These are phyloP conservation scores for Beauveria scarabaeidicola DNA, from an alignment of 2,329 filamentous ascomycete species.

Conservation along the genomic window DNA sequence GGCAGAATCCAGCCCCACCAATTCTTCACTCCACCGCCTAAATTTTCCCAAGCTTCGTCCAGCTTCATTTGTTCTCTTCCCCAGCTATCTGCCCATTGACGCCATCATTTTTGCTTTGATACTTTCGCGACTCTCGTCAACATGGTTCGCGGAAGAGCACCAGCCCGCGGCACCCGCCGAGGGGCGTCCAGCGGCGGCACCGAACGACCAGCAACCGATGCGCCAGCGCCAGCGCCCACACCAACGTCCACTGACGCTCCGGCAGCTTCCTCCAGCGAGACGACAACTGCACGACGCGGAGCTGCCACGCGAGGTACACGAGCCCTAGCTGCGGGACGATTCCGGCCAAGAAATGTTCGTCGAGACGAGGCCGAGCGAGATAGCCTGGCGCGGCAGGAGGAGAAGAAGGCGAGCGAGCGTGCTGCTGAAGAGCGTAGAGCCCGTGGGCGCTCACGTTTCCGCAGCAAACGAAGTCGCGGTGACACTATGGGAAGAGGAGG, in stretches of 20 bases:
- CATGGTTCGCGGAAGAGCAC: conserved; percentile 27
- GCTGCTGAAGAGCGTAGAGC: conserved; percentile 32
- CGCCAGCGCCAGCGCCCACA: conserved; percentile 14
- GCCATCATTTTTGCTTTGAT: not conserved
- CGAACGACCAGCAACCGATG: conserved; percentile 15
- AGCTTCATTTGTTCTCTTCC: conserved; percentile 14
- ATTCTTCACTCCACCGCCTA: conserved; percentile 18
- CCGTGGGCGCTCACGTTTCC: conserved; percentile 30
- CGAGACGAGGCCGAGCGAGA: conserved; percentile 43
- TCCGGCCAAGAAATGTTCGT: conserved; percentile 40
- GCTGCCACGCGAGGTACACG: conserved; percentile 25
- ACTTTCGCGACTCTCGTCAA: not conserved
- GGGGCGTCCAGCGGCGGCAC: conserved; percentile 21
- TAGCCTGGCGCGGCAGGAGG: conserved; percentile 35
- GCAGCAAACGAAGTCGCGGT: conserved; percentile 35
- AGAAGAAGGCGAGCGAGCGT: conserved; percentile 33
- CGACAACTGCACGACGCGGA: conserved; percentile 1
- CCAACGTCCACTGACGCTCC: conserved; percentile 14
- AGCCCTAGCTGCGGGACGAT: conserved; percentile 30
- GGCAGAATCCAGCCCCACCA: conserved; percentile 30
- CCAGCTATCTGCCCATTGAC: not conserved
- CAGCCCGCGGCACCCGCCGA: conserved; percentile 25
- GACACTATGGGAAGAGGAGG: conserved; percentile 36
- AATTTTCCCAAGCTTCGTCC: conserved; percentile 19
- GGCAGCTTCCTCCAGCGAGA: conserved; percentile 12